phyloP scores from a whole-genome alignment of 805 yeast species.

The Nakazawaea molendinolei region DNA sequence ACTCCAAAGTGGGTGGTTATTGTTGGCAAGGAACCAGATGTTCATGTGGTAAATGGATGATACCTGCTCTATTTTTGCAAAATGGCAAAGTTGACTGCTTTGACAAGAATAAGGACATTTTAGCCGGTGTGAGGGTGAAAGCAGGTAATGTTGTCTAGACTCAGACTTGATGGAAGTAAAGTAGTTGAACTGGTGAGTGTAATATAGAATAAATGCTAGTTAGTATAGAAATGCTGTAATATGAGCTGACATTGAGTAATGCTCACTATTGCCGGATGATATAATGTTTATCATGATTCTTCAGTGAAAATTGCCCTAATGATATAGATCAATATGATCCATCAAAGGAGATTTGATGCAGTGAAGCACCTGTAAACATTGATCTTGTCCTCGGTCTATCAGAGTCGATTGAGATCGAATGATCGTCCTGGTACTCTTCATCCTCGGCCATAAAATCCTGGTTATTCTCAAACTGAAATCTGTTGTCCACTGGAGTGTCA shows the following conservation, averaged over 20 bases:
- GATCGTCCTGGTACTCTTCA: conserved; percentile 29
- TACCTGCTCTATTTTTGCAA: conserved; percentile 83
- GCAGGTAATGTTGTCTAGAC: conserved; percentile 7
- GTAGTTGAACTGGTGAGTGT: conserved; percentile 28
- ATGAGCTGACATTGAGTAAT: no score
- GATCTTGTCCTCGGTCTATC: no score
- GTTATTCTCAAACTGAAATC: conserved; percentile 14
- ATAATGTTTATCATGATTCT: no score
- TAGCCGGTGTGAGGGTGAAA: conserved; percentile 12
- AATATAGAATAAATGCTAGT: no score
- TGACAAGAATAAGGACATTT: conserved; percentile 14
- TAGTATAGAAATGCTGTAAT: no score
- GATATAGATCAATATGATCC: no score
- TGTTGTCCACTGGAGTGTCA: conserved; percentile 3
- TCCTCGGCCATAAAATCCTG: conserved; percentile 30
- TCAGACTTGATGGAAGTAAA: conserved; percentile 19
- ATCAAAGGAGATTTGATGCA: no score
- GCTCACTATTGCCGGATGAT: no score
- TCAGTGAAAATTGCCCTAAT: no score
- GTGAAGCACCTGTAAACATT: no score
- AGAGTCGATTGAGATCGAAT: conserved; percentile 22
- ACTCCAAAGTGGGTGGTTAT: conserved; percentile 81
- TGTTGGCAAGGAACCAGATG: conserved; percentile 94
- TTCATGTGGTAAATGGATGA: conserved; percentile 92
- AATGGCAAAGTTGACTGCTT: conserved; percentile 74